Evolutionary conservation across 1,284 basidiomycete species (phyloP), one percentile per base, ranked within the genome.

Genomic region (Cerioporus squamosus): DNA sequence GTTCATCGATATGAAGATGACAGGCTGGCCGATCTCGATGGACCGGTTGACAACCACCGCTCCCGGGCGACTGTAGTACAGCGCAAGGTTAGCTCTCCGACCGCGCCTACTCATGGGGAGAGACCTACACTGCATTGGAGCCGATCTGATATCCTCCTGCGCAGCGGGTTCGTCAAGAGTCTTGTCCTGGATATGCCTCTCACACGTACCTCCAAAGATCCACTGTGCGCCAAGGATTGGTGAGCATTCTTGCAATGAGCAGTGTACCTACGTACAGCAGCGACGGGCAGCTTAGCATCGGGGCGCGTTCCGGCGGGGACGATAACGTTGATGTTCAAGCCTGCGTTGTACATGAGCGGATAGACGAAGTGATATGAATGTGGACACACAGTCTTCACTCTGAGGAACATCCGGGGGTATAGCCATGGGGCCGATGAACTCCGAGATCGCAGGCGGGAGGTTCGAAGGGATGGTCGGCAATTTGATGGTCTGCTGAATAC

Each of bases 261-360:
- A 29, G 29, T 10, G 10, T 10, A 10, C 17, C 1, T 14, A 36
- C 77, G 55, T 66, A 84, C 83, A 36, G 78, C 76, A 7, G 84
- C 74, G 5, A 88, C 81, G 0, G 86, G 85, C 18, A 85, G 70
- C 44, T 80, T 80, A 1, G 76, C 76, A 0, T 61, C 66, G 1
- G 77, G 55, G 1, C 70, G 74, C 1, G 76, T 72, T n/a, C 68
- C 72, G 1, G 76, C 70, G 10, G 85, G 81, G 26, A 76, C 79
- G 52, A 82, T 74, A 5, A 89, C 79, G 65, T 88, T 88, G 62
- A 88, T 66, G 1, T 77, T 81, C 39, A 88, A 71, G 66, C 86
- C 85, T 81, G 69, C 33, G n/a, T 5, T 12, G 39, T 22, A 5
- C 38, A 17, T 15, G 36, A 42, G 23, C 46, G 9, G 14, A 18